These are phyloP conservation scores for Hordeum vulgare DNA, from an alignment of 176 grass and related monocot genomes.

Conservation along the genomic window DNA sequence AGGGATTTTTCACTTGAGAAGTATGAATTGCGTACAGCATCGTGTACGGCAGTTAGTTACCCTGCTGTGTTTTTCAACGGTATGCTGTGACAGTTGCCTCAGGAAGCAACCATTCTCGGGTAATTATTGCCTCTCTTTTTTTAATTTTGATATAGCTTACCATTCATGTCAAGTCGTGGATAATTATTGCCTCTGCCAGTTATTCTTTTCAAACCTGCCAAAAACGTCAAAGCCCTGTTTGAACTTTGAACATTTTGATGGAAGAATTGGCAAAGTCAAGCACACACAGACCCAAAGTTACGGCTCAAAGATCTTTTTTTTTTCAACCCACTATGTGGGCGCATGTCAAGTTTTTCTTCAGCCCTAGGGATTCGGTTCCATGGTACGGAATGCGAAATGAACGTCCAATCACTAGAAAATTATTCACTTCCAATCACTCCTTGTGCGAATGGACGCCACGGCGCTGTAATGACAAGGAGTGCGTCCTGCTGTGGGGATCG, in stretches of 20 bases:
- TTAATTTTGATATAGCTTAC: no score
- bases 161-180: no score
- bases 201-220: constrained; percentile 1
- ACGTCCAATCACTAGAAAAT: neutral
- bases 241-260: neutral
- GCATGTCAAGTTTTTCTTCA: neutral
- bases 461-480: no score
- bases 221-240: neutral
- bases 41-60: neutral
- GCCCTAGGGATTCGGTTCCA: neutral
- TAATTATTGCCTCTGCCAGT: neutral
- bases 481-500: no score
- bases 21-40: neutral
- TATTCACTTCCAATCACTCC: no score
- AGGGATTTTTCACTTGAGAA: neutral
- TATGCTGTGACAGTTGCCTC: neutral
- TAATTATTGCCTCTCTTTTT: no score
- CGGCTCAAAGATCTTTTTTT: neutral
- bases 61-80: neutral
- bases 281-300: neutral
- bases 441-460: no score
- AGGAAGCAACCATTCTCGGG: neutral
- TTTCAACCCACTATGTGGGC: neutral
- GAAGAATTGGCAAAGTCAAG: neutral
- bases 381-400: neutral